These are phyloP conservation scores for Silene noctiflora DNA, from an alignment of 179 eudicot genomes.

Conservation along the genomic window DNA sequence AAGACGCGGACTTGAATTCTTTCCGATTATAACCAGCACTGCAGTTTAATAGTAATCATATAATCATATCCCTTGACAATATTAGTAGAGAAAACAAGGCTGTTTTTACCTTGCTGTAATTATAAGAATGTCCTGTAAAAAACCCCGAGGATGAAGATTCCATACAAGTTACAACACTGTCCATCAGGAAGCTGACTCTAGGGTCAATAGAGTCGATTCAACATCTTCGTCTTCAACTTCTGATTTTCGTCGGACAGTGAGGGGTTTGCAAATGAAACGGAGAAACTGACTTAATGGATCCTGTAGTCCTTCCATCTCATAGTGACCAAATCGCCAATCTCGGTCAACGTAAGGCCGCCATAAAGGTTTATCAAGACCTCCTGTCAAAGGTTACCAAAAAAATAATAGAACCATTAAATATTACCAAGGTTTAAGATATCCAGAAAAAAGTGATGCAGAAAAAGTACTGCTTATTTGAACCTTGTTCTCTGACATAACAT, in stretches of 20 bases:
- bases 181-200: conserved; percentile 31
- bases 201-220: conserved; percentile 48
- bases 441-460: neutral
- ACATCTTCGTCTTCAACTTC: conserved; percentile 41
- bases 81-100: neutral
- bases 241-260: conserved; percentile 36
- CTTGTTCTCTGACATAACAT: neutral
- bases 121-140: conserved; percentile 8
- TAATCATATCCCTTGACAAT: neutral
- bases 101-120: conserved; percentile 24
- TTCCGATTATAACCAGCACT: neutral
- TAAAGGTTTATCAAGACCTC: conserved; percentile 90
- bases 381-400: conserved; percentile 34
- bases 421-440: neutral
- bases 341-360: conserved; percentile 60
- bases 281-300: conserved; percentile 77
- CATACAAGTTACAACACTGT: neutral
- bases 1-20: neutral
- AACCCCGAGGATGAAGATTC: neutral
- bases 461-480: neutral
- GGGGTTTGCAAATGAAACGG: conserved; percentile 45
- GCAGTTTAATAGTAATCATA: neutral
- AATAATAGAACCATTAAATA: neutral
- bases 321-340: conserved; percentile 97
- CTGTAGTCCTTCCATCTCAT: conserved; percentile 91